A percentile compares a stretch with the other conserved stretches of the same genome.
Conservation (phyloP, 257 asterid species). For the Verbena officinalis region DNA sequence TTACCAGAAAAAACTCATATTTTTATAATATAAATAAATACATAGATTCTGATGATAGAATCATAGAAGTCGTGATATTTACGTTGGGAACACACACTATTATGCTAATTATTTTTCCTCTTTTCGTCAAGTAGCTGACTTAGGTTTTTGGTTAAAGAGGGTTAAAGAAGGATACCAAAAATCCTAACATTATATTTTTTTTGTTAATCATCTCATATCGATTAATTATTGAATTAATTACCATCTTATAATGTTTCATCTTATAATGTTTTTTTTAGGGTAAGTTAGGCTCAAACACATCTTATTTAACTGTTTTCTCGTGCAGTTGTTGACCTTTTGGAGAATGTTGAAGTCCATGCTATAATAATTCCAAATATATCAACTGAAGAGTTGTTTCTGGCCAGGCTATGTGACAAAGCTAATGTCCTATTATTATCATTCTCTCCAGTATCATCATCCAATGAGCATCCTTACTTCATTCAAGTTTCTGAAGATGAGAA, state of each 20-base stretch:
- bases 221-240: neutral
- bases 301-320: no score
- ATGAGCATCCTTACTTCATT: slow-evolving; percentile 34
- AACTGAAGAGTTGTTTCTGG: slow-evolving; percentile 34
- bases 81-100: no score
- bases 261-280: slow-evolving; percentile 5
- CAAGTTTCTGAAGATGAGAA: slow-evolving; percentile 44
- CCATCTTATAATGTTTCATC: slow-evolving; percentile 8
- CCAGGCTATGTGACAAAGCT: slow-evolving; percentile 32
- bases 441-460: slow-evolving; percentile 28
- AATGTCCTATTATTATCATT: slow-evolving; percentile 43
- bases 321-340: slow-evolving; percentile 49
- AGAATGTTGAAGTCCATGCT: slow-evolving; percentile 37
- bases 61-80: no score
- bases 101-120: no score
- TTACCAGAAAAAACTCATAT: no score
- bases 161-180: no score
- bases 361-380: slow-evolving; percentile 38
- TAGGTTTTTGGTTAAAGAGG: no score
- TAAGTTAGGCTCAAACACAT: no score
- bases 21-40: no score
- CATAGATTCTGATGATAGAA: no score
- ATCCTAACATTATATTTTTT: neutral
- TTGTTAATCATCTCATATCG: no score
- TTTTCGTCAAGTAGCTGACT: no score